Evolutionary conservation across 2,329 filamentous ascomycete genomes (phyloP).

Genomic region (Colletotrichum camelliae): DNA sequence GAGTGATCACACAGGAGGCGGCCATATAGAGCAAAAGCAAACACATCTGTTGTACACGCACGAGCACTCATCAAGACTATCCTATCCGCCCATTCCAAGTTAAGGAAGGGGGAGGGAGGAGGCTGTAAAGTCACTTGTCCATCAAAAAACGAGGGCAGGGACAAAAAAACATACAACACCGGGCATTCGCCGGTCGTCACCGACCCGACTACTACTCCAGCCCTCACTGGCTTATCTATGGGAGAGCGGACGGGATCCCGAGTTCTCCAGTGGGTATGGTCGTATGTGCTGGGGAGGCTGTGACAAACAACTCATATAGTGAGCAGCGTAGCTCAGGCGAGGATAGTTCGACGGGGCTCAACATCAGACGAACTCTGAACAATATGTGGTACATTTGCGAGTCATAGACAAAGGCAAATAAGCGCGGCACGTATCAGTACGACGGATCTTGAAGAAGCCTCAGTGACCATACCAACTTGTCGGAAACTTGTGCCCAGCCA

Average conservation of each 20-base stretch:
- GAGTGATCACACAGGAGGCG: background rate
- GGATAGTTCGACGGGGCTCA: background rate
- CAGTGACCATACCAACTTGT: background rate
- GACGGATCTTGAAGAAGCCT: background rate
- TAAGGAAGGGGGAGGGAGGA: no score
- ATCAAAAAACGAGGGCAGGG: background rate
- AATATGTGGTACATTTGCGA: background rate
- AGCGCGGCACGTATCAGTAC: background rate
- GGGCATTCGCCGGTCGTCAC: no score
- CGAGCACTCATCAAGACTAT: background rate
- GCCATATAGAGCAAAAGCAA: background rate
- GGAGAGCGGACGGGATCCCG: background rate
- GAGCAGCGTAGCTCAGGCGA: background rate
- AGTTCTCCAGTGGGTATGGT: background rate
- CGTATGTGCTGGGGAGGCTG: fast-evolving
- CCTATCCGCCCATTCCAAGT: no score
- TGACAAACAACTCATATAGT: background rate
- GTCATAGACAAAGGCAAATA: background rate
- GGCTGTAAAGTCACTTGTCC: background rate
- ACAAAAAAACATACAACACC: no score
- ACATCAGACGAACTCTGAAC: background rate
- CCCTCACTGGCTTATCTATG: no score
- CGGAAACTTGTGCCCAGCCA: background rate
- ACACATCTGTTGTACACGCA: background rate
- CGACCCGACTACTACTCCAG: no score